These are phyloP conservation scores for Penicillium sp. DNA, from an alignment of 2,329 filamentous ascomycete genomes.

Conservation along the genomic window DNA sequence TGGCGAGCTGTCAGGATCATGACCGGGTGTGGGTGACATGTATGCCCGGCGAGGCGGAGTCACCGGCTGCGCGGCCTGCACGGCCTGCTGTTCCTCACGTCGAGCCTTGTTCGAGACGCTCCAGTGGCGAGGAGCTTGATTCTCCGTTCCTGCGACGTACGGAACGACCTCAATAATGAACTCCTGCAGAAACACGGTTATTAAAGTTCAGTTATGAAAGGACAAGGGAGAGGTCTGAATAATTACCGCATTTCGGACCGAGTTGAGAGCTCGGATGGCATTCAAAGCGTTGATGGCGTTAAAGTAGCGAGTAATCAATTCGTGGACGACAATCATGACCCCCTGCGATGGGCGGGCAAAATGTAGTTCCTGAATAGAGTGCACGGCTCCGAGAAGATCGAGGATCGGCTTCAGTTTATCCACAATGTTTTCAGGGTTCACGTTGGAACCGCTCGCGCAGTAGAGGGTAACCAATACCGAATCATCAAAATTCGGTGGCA, in stretches of 20 bases:
- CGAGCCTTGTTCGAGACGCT: neutral
- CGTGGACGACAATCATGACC: neutral
- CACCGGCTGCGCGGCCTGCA: neutral
- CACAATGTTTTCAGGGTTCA: neutral
- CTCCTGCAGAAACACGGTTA: neutral
- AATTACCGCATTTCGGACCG: constrained; percentile 2
- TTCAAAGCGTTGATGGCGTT: constrained; percentile 4
- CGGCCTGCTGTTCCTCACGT: neutral
- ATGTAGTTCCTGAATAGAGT: neutral
- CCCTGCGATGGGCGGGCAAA: neutral
- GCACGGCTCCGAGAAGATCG: constrained; percentile 4
- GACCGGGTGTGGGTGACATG: constrained; percentile 1
- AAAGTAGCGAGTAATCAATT: constrained; percentile 2
- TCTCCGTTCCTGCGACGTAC: neutral
- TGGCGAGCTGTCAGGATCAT: constrained; percentile 2
- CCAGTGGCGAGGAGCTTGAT: constrained; percentile 1
- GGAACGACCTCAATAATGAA: constrained; percentile 6
- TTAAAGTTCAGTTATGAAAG: neutral
- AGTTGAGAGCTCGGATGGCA: constrained; percentile 5
- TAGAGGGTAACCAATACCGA: constrained; percentile 4
- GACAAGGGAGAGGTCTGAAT: neutral
- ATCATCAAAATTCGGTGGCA: constrained; percentile 4
- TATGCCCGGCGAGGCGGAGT: neutral
- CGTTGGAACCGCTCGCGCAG: neutral
- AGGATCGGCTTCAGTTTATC: neutral